These are phyloP conservation scores for Apiotrichum montevideense DNA, from an alignment of 1,284 basidiomycete species.

Conservation along the genomic window DNA sequence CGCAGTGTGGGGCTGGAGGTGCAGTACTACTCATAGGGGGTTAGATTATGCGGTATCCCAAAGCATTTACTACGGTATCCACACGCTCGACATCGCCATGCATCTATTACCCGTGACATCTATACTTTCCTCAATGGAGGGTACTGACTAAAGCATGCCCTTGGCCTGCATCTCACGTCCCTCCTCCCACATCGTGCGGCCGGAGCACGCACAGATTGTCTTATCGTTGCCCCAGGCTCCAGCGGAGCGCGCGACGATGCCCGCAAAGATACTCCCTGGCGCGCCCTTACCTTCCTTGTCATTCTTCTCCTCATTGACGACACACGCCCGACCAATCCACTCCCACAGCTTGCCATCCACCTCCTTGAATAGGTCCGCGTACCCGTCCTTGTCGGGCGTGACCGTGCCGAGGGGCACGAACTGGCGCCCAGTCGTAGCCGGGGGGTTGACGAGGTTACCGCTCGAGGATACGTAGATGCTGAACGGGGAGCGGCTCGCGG, in stretches of 20 bases:
- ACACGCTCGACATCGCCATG: no score
- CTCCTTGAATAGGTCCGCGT: constrained; percentile 47
- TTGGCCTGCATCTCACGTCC: constrained; percentile 45
- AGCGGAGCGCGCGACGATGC: constrained; percentile 46
- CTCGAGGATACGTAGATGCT: constrained; percentile 42
- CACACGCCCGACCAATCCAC: constrained; percentile 46
- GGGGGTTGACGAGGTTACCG: constrained; percentile 45
- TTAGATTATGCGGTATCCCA: background rate
- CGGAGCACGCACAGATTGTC: constrained; percentile 48
- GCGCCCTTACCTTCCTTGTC: background rate
- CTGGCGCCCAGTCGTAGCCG: constrained; percentile 39
- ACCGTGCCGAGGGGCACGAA: constrained; percentile 35
- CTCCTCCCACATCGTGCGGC: constrained; percentile 49
- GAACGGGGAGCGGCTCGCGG: constrained; percentile 5
- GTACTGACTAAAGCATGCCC: constrained; percentile 10
- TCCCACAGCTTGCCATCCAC: constrained; percentile 47
- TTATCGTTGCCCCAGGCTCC: constrained; percentile 49
- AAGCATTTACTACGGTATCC: no score
- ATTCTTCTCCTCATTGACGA: constrained; percentile 24
- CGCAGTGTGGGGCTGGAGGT: constrained; percentile 82
- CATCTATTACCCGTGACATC: no score
- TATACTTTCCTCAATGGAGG: no score
- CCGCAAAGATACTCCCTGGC: constrained; percentile 36
- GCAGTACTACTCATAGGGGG: constrained; percentile 63
- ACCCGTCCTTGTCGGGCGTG: constrained; percentile 43